Base-by-base conservation (phyloP, 768 basidiomycete genomes). In the Botryobasidium botryosum region DNA sequence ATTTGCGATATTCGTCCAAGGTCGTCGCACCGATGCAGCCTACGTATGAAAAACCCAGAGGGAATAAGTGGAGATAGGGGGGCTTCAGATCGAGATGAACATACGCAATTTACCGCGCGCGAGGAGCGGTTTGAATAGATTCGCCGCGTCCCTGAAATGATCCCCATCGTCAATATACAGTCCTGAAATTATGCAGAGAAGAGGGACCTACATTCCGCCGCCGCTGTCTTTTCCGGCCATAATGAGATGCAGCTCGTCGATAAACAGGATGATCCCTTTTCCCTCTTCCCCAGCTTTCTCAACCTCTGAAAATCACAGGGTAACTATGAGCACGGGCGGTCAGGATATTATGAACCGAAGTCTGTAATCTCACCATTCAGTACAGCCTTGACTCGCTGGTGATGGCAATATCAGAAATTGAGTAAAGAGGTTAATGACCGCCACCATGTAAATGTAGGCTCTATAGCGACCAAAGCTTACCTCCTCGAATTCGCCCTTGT, bases 401-500 rank as follows among this genome's bases (percentile, higher is more conserved):
- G n/a, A n/a, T n/a, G n/a, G n/a, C n/a, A n/a, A n/a, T n/a, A n/a
- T n/a, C n/a, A n/a, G n/a, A n/a, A n/a, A n/a, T n/a, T n/a, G n/a
- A n/a, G n/a, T n/a, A n/a, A n/a, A n/a, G n/a, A n/a, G n/a, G n/a
- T n/a, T n/a, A n/a, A n/a, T n/a, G n/a, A n/a, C n/a, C n/a, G n/a
- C n/a, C n/a, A n/a, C n/a, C n/a, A n/a, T n/a, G n/a, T n/a, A n/a
- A n/a, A n/a, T n/a, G n/a, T n/a, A n/a, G n/a, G n/a, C n/a, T n/a
- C n/a, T n/a, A n/a, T n/a, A n/a, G n/a, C n/a, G n/a, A n/a, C n/a
- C n/a, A n/a, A n/a, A n/a, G n/a, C n/a, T n/a, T n/a, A n/a, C n/a
- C n/a, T 96, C 91, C 63, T 96, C 91, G 61, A 90, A 99, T 62
- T 96, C 88, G 40, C 81, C 92, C 57, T 90, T 91, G 67, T 87